Percentiles rank a stretch among this genome's conserved stretches.
phyloP scores from a whole-genome alignment of 2,329 filamentous ascomycete species.

The Penicillium decumbens region DNA sequence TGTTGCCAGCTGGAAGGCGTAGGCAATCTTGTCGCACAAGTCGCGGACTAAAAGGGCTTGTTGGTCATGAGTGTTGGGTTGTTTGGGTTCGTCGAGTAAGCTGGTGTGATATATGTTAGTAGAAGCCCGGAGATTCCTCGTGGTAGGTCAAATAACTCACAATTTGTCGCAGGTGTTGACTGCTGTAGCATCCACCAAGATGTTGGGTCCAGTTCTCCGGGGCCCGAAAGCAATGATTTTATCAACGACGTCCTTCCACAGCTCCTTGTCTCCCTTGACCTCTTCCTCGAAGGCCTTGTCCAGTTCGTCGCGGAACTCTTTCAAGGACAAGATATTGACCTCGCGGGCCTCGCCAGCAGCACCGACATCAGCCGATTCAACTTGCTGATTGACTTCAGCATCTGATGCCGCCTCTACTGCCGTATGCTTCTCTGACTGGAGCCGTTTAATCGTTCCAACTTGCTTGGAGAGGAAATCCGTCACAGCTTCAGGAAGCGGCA shows the following conservation, averaged over 20 bases:
- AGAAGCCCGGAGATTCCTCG: not conserved
- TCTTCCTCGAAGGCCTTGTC: constrained; percentile 59
- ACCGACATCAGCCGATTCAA: constrained; percentile 51
- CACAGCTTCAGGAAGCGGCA: constrained; percentile 70
- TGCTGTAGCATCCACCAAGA: constrained; percentile 78
- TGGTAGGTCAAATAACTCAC: constrained; percentile 45
- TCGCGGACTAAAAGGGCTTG: constrained; percentile 51
- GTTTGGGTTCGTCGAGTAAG: constrained; percentile 37
- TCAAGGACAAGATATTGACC: constrained; percentile 60
- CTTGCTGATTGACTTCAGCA: constrained; percentile 35
- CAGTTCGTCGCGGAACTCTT: constrained; percentile 74
- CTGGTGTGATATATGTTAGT: constrained; percentile 17
- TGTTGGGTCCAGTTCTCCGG: constrained; percentile 75
- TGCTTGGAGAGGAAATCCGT: constrained; percentile 85
- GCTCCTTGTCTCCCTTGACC: constrained; percentile 67
- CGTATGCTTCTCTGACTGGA: constrained; percentile 67
- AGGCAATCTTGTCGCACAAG: constrained; percentile 82
- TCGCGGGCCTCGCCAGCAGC: constrained; percentile 52
- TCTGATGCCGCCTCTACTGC: constrained; percentile 42
- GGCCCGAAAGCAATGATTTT: constrained; percentile 89
- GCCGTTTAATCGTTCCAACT: constrained; percentile 67
- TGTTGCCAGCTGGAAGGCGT: constrained; percentile 91
- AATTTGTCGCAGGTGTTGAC: constrained; percentile 68
- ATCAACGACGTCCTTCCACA: constrained; percentile 72
- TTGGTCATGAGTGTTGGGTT: constrained; percentile 26